Percentiles rank a stretch among this genome's conserved stretches.
phyloP scores from a whole-genome alignment of 441 rosid species.

The Brassica hybrid region DNA sequence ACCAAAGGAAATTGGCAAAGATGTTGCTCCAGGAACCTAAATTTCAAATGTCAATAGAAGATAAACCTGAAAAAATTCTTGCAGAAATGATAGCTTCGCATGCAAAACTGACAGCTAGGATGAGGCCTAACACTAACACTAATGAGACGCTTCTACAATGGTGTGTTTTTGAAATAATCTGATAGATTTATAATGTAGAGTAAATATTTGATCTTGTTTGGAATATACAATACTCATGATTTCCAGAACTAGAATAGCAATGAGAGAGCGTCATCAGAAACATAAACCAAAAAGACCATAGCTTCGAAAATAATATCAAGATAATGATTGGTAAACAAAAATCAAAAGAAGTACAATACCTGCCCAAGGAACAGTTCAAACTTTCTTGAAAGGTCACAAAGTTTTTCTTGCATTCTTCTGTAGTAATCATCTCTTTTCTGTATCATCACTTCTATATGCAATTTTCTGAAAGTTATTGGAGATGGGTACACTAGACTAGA shows the following conservation, averaged over 20 bases:
- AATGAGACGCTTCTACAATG: slow-evolving; percentile 2
- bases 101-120: background rate
- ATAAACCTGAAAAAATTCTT: background rate
- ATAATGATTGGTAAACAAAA: no score
- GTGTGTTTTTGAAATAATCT: slow-evolving; percentile 14
- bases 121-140: background rate
- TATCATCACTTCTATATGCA: slow-evolving; percentile 62
- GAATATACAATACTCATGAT: slow-evolving; percentile 12
- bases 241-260: slow-evolving; percentile 9
- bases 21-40: slow-evolving; percentile 55
- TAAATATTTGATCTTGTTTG: background rate
- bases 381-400: slow-evolving; percentile 54
- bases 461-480: slow-evolving; percentile 67
- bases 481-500: slow-evolving; percentile 55
- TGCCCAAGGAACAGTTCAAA: slow-evolving; percentile 66
- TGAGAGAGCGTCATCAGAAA: slow-evolving; percentile 18
- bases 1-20: slow-evolving; percentile 45
- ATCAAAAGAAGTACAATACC: slow-evolving; percentile 51
- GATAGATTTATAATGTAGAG: slow-evolving; percentile 10
- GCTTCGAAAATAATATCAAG: slow-evolving; percentile 24
- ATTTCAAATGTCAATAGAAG: slow-evolving; percentile 24
- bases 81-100: slow-evolving; percentile 11
- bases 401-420: slow-evolving; percentile 64
- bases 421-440: slow-evolving; percentile 70
- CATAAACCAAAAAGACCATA: slow-evolving; percentile 27